Conservation (phyloP, 2,329 filamentous ascomycete genomes). For the Pestalotiopsis sp. region DNA sequence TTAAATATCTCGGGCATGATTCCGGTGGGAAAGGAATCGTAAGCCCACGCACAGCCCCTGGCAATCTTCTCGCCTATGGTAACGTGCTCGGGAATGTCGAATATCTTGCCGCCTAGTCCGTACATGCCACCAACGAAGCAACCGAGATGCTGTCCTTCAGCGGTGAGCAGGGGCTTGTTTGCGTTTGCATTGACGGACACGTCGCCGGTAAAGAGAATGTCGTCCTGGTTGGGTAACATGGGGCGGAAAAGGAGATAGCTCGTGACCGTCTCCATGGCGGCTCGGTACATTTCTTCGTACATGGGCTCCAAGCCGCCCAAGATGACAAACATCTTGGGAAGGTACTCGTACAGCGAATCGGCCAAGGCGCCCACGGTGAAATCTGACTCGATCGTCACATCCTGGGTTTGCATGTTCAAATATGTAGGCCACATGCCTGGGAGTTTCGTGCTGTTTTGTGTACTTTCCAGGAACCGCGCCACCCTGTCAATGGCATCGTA, state of each 20-base stretch:
- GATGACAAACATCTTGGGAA: slow-evolving; percentile 65
- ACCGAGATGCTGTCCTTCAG: slow-evolving; percentile 43
- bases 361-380: slow-evolving; percentile 57
- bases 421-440: slow-evolving; percentile 76
- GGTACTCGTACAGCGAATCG: slow-evolving; percentile 62
- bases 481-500: slow-evolving; percentile 78
- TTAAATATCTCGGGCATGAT: slow-evolving; percentile 61
- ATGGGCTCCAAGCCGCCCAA: slow-evolving; percentile 62
- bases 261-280: slow-evolving; percentile 60
- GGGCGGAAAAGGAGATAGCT: slow-evolving; percentile 71
- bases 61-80: slow-evolving; percentile 49
- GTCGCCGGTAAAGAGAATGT: slow-evolving; percentile 59
- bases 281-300: slow-evolving; percentile 68
- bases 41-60: slow-evolving; percentile 61
- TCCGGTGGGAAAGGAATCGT: slow-evolving; percentile 54
- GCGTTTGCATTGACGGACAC: slow-evolving; percentile 23
- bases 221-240: slow-evolving; percentile 60
- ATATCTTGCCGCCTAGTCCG: slow-evolving; percentile 45
- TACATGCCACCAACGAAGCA: slow-evolving; percentile 55
- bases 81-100: slow-evolving; percentile 48
- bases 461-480: slow-evolving; percentile 67
- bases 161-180: slow-evolving; percentile 26
- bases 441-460: slow-evolving; percentile 69
- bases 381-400: slow-evolving; percentile 36
- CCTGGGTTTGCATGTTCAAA: slow-evolving; percentile 60